Base-by-base conservation (phyloP, 495 filamentous ascomycete genomes). In the Gamarada debralockiae region DNA sequence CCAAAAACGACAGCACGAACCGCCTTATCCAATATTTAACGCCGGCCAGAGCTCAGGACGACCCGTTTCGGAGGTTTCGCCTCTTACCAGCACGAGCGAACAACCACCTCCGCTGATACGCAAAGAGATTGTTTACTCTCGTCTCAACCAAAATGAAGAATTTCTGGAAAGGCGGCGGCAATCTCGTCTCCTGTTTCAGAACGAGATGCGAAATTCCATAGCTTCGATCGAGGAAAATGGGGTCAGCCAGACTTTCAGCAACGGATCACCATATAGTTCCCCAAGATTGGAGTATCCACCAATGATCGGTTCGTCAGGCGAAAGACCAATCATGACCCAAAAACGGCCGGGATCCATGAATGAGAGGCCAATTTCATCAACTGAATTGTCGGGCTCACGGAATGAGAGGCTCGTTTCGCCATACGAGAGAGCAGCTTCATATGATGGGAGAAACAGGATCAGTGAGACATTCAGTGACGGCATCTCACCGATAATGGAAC, bases 121-220 rank as follows among this genome's bases (percentile, higher is more conserved):
- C 22, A 42, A 50, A 27, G 59, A 62, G 24, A 15, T 56, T 10
- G 52, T 58, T 7, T 25, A 42, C 17, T 41, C 17, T 31, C 59
- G 49, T 15, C 33, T 58, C 18, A 49, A n/a, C n/a, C 36, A 50
- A 18, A 58, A 62, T 42, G 59, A 62, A 1, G 46, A 56, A 10
- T 62, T 55, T 23, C 25, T 58, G 21, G 56, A 58, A 25, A 49
- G 52, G 47, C 15, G 55, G 23, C 34, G 52, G 21, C 48, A 43
- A 22, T 53, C 52, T n/a, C 48, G 50, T 18, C 36, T 58, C 12
- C 6, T 52, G 17, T 58, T 58, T 31, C 53, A 57, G 25, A 34
- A 55, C 20, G 59, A 58, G 29, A 18, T 61, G 8, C 43, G 46
- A 23, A 45, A 27, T 37, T 51, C 55, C 9, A 10, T 43, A 12